Evolutionary conservation across 1,284 basidiomycete species (phyloP).

Genomic region (Irpex rosettiformis): DNA sequence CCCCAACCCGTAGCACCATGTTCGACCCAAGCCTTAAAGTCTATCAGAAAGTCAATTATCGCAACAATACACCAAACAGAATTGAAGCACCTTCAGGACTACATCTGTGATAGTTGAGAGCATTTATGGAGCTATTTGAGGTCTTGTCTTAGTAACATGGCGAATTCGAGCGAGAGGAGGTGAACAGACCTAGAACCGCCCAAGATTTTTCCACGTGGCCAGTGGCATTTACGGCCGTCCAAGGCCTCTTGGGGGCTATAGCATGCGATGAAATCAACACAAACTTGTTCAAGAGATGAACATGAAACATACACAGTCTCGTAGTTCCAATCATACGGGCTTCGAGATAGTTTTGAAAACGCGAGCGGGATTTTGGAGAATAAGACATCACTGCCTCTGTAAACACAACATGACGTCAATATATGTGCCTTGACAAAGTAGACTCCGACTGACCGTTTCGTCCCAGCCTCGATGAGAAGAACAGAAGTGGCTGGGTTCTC

Average conservation of each 20-base stretch:
- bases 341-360: background rate
- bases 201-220: background rate
- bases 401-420: background rate
- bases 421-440: background rate
- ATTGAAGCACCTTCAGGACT: background rate
- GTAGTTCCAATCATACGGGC: background rate
- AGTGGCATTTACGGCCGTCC: background rate
- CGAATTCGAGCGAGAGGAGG: background rate
- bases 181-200: background rate
- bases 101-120: background rate
- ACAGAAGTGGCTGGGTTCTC: slow-evolving; percentile 4
- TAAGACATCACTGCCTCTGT: background rate
- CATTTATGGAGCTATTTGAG: background rate
- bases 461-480: slow-evolving; percentile 9
- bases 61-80: background rate
- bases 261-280: background rate
- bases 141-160: background rate
- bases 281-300: background rate
- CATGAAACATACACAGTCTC: background rate
- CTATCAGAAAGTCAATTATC: background rate
- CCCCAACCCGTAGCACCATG: background rate
- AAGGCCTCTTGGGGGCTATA: background rate
- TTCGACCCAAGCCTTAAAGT: background rate
- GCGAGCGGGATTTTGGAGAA: background rate
- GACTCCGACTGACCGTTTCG: background rate